A percentile compares a stretch with the other conserved stretches of the same genome.
Conservation (phyloP, 352 stramenopile genomes). For the Globisporangium carolinianum region DNA sequence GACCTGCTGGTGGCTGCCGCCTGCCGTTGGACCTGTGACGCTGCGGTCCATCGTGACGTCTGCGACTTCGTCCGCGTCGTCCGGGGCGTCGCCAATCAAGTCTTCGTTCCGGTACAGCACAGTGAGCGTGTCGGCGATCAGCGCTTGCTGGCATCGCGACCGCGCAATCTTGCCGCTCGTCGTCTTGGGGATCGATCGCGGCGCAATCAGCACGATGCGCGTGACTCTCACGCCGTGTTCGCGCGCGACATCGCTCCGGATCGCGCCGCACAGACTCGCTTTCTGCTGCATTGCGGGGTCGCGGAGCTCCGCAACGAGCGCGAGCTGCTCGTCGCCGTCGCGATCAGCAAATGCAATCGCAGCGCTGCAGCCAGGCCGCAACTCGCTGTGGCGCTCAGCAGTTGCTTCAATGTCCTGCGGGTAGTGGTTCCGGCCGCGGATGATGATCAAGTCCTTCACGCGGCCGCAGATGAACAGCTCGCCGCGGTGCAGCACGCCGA, state of each 20-base stretch:
- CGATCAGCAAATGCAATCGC: slow-evolving; percentile 84
- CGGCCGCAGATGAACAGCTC: slow-evolving; percentile 98
- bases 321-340: slow-evolving; percentile 54
- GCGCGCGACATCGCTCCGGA: slow-evolving; percentile 54
- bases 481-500: slow-evolving; percentile 94
- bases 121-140: slow-evolving; percentile 50
- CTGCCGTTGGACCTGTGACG: background rate
- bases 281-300: slow-evolving; percentile 58
- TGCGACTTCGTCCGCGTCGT: slow-evolving; percentile 27
- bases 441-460: slow-evolving; percentile 99
- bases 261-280: slow-evolving; percentile 66
- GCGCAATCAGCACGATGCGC: slow-evolving; percentile 88
- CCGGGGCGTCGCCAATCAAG: slow-evolving; percentile 45
- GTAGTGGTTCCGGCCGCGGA: slow-evolving; percentile 98
- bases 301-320: slow-evolving; percentile 72
- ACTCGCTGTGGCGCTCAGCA: slow-evolving; percentile 70
- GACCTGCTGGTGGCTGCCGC: too few relatives aligned
- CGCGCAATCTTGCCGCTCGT: slow-evolving; percentile 98
- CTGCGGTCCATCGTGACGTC: slow-evolving; percentile 24
- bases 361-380: slow-evolving; percentile 93
- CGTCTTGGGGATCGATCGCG: slow-evolving; percentile 95
- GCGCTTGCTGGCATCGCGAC: slow-evolving; percentile 71
- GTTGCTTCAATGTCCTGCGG: slow-evolving; percentile 97
- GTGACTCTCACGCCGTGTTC: slow-evolving; percentile 86
- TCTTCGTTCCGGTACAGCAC: slow-evolving; percentile 79